Base-by-base conservation (phyloP, 2,329 filamentous ascomycete genomes). In the Phialocephala sp. region DNA sequence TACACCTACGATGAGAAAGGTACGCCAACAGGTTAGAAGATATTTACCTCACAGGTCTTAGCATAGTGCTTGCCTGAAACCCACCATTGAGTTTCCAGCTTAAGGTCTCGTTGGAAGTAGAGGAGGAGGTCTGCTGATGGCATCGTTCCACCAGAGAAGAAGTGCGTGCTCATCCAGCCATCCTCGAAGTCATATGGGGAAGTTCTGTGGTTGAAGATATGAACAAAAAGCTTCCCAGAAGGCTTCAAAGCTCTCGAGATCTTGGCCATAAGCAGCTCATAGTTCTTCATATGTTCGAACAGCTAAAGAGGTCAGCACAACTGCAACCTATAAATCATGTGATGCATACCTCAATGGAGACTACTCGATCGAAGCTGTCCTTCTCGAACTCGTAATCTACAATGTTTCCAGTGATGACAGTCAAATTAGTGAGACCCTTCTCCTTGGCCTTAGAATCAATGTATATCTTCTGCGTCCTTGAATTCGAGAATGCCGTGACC, bases 231-330 rank as follows among this genome's bases (percentile, higher is more conserved):
- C 77, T 90, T 90, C 4, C 89, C 89, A 1, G 81, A 81, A 0
- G 87, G 84, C 69, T 85, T 88, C 62, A 91, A 79, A 2, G 87
- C 82, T 36, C 82, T 80, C 3, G 82, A 74, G 18, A 91, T 78
- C 76, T 91, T 91, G 52, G 83, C 82, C 79, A 91, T 85, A 27
- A 91, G 82, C 14, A 87, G 79, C 68, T 89, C 84, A 76, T 91
- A 91, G 76, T 91, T 91, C 76, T 91, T 91, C 89, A 91, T 91
- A 76, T 91, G 89, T 75, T 91, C 89, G 73, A 92, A 91, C 14
- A 91, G 81, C 82, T 91, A 60, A n/a, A 32, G 24, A 6, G 11
- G 50, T 71, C n/a, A 72, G 61, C 37, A 41, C 9, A 8, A 47
- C 11, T 47, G 8, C 15, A 15, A 24, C 3, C 52, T 58, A 37